Base-by-base conservation (phyloP, 2,329 filamentous ascomycete species). In the Aspergillus fructus region DNA sequence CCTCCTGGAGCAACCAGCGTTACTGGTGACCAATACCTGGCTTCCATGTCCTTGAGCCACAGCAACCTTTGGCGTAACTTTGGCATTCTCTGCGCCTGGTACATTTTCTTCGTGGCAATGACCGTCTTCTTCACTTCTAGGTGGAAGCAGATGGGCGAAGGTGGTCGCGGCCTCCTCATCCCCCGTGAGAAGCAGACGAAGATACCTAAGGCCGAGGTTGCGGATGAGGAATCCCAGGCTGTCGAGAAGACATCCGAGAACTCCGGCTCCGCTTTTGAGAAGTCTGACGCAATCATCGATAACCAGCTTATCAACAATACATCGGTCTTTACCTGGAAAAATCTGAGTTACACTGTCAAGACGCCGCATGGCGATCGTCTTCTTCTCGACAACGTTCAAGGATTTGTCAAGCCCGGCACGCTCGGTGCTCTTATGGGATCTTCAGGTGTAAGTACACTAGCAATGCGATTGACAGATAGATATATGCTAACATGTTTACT, bases 351-450 rank as follows among this genome's bases (percentile, higher is more conserved):
- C 64, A 88, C 83, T 0, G 88, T 91, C 60, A 81, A 83, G 59
- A 85, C 82, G 0, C 78, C 81, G 0, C 70, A 74, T 0, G 83
- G 83, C 6, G 68, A 72, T 41, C 79, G 82, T 12, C 77, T 83
- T 65, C 76, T 89, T 1, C 75, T 89, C 47, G 85, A 89, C 66
- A 81, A 86, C n/a, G 83, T 92, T 49, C 85, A 81, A 55, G 90
- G 90, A 0, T 92, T 89, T 66, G 88, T 86, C 2, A 90, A 90
- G 66, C 89, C 89, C 0, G 89, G 90, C 8, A 79, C 87, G 55
- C 84, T 93, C 77, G 83, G 89, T 9, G 90, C 90, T 0, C 78
- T 93, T 0, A 89, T 93, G 78, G 90, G 90, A 23, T 87, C 87
- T 3, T 89, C 84, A 0, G 89, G 88, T 17, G 89, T n/a, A n/a